Base-by-base conservation (phyloP, 1,139 yeast genomes). In the Pichia sp. region DNA sequence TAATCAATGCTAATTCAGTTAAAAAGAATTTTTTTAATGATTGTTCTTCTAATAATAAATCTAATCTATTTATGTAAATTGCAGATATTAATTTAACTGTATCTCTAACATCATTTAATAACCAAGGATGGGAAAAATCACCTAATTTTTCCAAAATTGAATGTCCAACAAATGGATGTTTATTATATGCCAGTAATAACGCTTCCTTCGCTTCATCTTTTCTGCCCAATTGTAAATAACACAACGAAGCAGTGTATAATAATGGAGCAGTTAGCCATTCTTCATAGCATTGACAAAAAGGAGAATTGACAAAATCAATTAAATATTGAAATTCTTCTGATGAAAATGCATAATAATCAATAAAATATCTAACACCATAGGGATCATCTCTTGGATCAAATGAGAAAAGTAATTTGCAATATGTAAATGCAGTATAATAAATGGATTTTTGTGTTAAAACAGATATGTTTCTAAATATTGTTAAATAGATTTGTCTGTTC, bases 321-420 rank as follows among this genome's bases (percentile, higher is more conserved):
- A 87, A 60, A 61, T 78, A 87, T 45, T 74, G 69, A 56, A 72
- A 80, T 51, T 85, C 87, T 36, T 74, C 81, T 41, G 87, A 72
- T 66, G 80, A 69, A 9, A 86, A 67, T 6, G 92, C 82, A 59
- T 85, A 87, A 57, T 76, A 82, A 60, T 87, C 96, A 54, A 87
- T 80, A 62, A 87, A 84, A 56, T 82, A 81, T 51, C 95, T 72
- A 6, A 83, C 89, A 11, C 96, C 95, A 47, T 82, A 66, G 0
- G 96, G 96, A 67, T 87, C 97, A 41, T 82, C 87, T 1, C 80
- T 74, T 1, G 96, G 95, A 33, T 79, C 74, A 38, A 87, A 65
- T 1, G 87, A 76, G 52, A 83, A 67, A 42, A 89, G 66, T 7
- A 83, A 68, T 58, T 85, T 87, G 55, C 85, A 77, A 67, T 81